Percentiles rank a stretch among this genome's conserved stretches.
These are phyloP conservation scores for Botrytis squamosa DNA, from an alignment of 2,329 filamentous ascomycete genomes.

Conservation along the genomic window DNA sequence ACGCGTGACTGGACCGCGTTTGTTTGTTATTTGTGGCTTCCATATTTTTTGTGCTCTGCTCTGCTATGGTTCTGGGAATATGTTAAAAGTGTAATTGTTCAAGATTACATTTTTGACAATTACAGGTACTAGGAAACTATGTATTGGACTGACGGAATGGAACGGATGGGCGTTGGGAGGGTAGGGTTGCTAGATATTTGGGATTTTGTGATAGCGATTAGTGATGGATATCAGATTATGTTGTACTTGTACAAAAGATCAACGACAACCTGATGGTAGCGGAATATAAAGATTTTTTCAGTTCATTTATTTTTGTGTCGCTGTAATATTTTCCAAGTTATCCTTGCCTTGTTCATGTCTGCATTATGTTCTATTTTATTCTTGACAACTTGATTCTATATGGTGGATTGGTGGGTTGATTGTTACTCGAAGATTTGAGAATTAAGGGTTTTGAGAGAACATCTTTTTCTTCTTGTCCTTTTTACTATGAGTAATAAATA, in stretches of 20 bases:
- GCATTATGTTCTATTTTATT: too few species aligned
- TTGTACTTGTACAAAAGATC: constrained; percentile 13
- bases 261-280: neutral
- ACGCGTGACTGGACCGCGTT: constrained; percentile 10
- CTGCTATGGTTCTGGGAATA: constrained; percentile 26
- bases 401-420: neutral
- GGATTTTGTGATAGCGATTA: neutral
- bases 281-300: neutral
- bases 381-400: too few species aligned
- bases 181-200: neutral
- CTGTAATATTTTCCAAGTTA: neutral
- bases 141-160: constrained; percentile 9
- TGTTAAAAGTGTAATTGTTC: constrained; percentile 14
- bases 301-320: neutral
- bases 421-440: neutral
- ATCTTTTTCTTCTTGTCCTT: too few species aligned
- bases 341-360: neutral
- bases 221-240: constrained; percentile 11
- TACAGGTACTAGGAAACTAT: neutral
- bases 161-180: neutral
- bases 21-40: constrained; percentile 26
- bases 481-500: neutral
- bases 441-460: too few species aligned
- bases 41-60: constrained; percentile 29
- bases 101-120: constrained; percentile 23